phyloP scores from a whole-genome alignment of 495 filamentous ascomycete species.

The Oidiodendron maius region DNA sequence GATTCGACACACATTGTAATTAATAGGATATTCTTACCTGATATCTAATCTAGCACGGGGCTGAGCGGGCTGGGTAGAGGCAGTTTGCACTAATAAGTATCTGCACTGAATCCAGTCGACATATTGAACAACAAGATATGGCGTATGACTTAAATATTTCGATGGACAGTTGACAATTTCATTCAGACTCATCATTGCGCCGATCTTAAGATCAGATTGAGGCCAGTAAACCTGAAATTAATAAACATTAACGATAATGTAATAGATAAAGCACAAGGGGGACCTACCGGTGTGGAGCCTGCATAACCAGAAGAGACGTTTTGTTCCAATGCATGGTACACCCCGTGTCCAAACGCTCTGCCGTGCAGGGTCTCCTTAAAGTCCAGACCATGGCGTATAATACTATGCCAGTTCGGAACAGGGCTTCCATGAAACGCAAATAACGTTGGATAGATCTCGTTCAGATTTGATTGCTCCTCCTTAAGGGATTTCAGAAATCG shows the following conservation, averaged over 20 bases:
- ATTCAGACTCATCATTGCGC: constrained; percentile 65
- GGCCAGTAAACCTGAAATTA: constrained; percentile 52
- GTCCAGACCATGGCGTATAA: constrained; percentile 76
- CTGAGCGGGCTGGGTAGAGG: no score
- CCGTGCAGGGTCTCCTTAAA: constrained; percentile 58
- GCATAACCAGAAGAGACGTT: constrained; percentile 54
- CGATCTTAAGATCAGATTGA: constrained; percentile 53
- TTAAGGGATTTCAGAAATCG: constrained; percentile 65
- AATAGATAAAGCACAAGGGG: not conserved
- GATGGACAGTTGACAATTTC: constrained; percentile 77
- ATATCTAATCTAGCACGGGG: no score
- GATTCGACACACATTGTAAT: no score
- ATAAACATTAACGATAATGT: not conserved
- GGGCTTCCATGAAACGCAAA: constrained; percentile 84
- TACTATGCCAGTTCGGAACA: constrained; percentile 82
- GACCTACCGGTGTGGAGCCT: constrained; percentile 5
- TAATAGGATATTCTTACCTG: no score
- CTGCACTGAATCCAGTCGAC: constrained; percentile 88
- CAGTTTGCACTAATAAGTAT: constrained; percentile 67
- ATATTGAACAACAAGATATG: constrained; percentile 68
- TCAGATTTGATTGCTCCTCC: constrained; percentile 31
- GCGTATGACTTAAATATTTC: constrained; percentile 47
- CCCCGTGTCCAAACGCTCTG: constrained; percentile 70
- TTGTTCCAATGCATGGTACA: constrained; percentile 66
- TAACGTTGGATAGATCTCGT: constrained; percentile 54